Evolutionary conservation across 2,329 filamentous ascomycete species (phyloP), one percentile per base, ranked within the genome.

Genomic region (Sporothrix humicola): DNA sequence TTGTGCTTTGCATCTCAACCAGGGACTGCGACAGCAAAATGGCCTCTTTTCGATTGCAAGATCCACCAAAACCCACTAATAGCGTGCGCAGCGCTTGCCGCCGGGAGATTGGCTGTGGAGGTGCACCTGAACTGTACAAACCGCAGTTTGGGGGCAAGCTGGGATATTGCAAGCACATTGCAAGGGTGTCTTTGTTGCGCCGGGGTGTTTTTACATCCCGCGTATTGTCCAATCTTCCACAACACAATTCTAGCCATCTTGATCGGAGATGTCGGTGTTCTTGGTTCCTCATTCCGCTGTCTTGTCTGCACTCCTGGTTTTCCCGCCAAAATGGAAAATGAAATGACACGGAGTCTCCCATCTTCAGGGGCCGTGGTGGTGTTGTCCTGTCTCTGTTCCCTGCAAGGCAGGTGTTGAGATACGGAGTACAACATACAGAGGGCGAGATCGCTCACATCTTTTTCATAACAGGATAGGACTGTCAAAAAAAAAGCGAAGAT

Each of bases 71-170:
- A 26, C 63, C 50, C 61, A 56, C 69, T 46, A 2, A 59, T 48
- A 58, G 52, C 13, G 13, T 71, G 17, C 69, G 17, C 56, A 42
- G 68, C 52, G 68, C 52, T 56, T 59, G 68, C 42, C 23, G 56
- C 44, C 44, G 56, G 69, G 69, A 71, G 69, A 71, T 71, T 71
- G 56, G 56, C 37, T 71, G 69, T 71, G 69, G 69, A 63, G 54
- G 68, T 10, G 26, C 23, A 37, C 26, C 26, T 44, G 50, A 26
- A 48, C n/a, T 17, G 54, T 26, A 31, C 58, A 61, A 37, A 37
- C 31, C 31, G 31, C 31, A 37, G 31, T 37, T 37, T 37, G 31
- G 31, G 31, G 31, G 31, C 31, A 37, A 37, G 31, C 31, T 37
- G 31, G 31, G 31, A 37, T 37, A 37, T 37, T 42, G 59, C 13